Conservation (phyloP, 2,329 filamentous ascomycete genomes). For the Aspergillus intermedius region DNA sequence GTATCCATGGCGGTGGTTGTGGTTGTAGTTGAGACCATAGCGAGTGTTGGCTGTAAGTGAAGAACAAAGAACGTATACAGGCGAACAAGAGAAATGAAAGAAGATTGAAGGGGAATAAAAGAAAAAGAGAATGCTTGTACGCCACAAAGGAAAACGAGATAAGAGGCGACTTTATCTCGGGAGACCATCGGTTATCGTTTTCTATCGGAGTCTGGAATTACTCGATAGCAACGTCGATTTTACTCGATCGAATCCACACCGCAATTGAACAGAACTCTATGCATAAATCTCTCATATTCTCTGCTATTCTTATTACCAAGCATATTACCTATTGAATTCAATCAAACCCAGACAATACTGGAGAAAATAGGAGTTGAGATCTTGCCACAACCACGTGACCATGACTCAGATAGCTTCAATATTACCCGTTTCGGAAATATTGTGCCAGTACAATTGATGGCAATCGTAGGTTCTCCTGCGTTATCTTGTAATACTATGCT, state of each 20-base stretch:
- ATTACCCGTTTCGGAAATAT: background rate
- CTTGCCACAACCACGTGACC: background rate
- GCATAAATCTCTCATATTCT: too few species aligned
- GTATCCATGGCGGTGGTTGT: slow-evolving; percentile 31
- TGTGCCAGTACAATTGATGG: background rate
- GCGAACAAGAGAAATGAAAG: slow-evolving; percentile 3
- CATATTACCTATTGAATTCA: too few species aligned
- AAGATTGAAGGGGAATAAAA: slow-evolving; percentile 6
- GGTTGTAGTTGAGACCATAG: background rate
- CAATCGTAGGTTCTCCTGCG: background rate
- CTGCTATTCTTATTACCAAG: too few species aligned
- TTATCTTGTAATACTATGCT: background rate
- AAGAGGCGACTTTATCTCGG: slow-evolving; percentile 1
- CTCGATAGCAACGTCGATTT: too few species aligned
- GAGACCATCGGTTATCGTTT: background rate
- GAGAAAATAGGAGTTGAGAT: too few species aligned
- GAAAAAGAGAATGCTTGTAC: slow-evolving; percentile 5
- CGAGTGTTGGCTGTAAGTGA: background rate
- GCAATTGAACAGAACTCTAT: too few species aligned
- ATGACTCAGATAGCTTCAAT: background rate
- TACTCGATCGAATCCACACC: too few species aligned
- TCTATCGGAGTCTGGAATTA: too few species aligned
- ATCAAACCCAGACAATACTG: too few species aligned
- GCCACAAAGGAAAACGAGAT: background rate
- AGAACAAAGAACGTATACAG: slow-evolving; percentile 1